Evolutionary conservation across 2,329 filamentous ascomycete species (phyloP), one percentile per base, ranked within the genome.

Genomic region (Pseudogymnoascus sp.): DNA sequence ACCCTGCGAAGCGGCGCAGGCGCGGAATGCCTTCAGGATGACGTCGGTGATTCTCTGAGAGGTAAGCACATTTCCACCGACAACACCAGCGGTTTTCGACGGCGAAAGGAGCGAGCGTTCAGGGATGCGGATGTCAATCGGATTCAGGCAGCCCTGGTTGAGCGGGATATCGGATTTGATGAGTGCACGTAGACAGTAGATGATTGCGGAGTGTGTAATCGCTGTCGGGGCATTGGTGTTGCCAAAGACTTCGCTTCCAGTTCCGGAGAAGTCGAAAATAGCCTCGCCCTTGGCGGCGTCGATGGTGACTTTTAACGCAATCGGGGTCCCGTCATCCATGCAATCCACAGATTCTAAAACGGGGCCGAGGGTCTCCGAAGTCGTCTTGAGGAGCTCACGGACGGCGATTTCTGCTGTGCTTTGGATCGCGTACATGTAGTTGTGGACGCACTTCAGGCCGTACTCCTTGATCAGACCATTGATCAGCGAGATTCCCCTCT

Each of bases 291-390:
- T 86, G 0, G 86, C 80, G 0, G 83, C 82, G 70, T 93, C 84
- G 67, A 96, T 95, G 1, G 84, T 87, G 10, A 96, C 82, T 65
- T 86, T 88, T 6, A 96, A 81, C 61, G 83, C 80, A 70, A 96
- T 93, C 0, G 90, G 89, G 9, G 84, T 89, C 26, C 91, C 91
- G 69, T 96, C 91, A 69, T 96, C 91, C 89, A 96, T 95, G 77
- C 87, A 91, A 71, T 96, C 91, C 1, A 87, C 79, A 0, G 91
- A 89, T 7, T 84, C 82, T 0, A 96, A 81, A n/a, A 89, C 85
- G 64, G 85, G 81, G 2, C 88, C 88, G 68, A 91, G 90, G 23
- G 85, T 81, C 66, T 82, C 82, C 70, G 85, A 82, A n/a, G 93
- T 86, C 2, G 83, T 79, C 70, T 88, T 91, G 29, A 96, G 79